A percentile compares a stretch with the other conserved stretches of the same genome.
Evolutionary conservation across 805 yeast species (phyloP).

Genomic region (Clavispora phyllophila): DNA sequence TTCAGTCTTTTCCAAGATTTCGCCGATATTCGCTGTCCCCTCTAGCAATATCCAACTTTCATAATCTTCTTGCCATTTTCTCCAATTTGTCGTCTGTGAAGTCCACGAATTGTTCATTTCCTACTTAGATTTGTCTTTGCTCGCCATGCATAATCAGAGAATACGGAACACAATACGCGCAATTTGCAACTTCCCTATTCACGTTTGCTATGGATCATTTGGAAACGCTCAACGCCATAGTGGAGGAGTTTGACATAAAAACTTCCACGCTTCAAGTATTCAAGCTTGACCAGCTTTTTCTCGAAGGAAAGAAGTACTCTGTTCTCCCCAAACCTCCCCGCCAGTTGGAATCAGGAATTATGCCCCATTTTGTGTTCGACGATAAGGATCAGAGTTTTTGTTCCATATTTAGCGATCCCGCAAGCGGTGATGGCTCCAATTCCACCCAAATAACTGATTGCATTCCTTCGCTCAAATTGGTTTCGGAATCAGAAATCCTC

Average conservation of each 20-base stretch:
- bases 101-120: too few relatives aligned
- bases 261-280: conserved; percentile 12
- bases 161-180: too few relatives aligned
- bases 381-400: conserved; percentile 11
- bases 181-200: not conserved
- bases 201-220: conserved; percentile 17
- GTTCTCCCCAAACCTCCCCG: not conserved
- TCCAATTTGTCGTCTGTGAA: too few relatives aligned
- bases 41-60: too few relatives aligned
- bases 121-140: too few relatives aligned
- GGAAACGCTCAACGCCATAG: conserved; percentile 16
- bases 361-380: conserved; percentile 8
- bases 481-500: conserved; percentile 12
- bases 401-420: conserved; percentile 10
- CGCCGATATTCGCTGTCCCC: too few relatives aligned
- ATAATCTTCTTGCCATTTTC: too few relatives aligned
- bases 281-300: conserved; percentile 7
- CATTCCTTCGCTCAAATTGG: conserved; percentile 4
- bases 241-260: conserved; percentile 15
- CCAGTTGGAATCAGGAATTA: not conserved
- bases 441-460: not conserved
- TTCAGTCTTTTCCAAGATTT: too few relatives aligned
- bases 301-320: not conserved
- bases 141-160: too few relatives aligned
- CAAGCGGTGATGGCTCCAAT: not conserved